Percentiles rank a stretch among this genome's conserved stretches.
Evolutionary conservation across 2,329 filamentous ascomycete species (phyloP).

Genomic region (Pseudophaeomoniella oleicola): DNA sequence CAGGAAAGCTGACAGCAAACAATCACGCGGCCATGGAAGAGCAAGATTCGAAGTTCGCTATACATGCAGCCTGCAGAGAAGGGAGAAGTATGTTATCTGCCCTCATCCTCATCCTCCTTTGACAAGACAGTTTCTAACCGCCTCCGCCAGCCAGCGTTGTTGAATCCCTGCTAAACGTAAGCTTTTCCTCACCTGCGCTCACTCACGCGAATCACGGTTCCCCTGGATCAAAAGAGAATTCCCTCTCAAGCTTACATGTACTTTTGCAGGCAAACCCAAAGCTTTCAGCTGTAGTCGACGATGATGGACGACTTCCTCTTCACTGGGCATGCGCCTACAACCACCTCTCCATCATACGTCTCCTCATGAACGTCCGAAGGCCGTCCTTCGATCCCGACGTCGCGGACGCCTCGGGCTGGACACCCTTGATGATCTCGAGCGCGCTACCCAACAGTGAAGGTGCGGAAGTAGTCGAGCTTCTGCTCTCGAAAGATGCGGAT

Average conservation of each 20-base stretch:
- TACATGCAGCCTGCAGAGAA: slow-evolving; percentile 77
- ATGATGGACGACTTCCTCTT: slow-evolving; percentile 76
- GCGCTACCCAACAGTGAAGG: slow-evolving; percentile 31
- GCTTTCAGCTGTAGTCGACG: slow-evolving; percentile 58
- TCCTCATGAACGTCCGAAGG: slow-evolving; percentile 31
- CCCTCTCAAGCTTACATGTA: slow-evolving; percentile 3
- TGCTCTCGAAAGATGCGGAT: slow-evolving; percentile 32
- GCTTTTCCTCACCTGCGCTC: slow-evolving; percentile 10
- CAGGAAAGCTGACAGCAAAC: neutral
- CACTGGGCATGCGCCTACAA: slow-evolving; percentile 92
- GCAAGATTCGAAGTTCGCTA: slow-evolving; percentile 51
- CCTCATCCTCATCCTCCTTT: slow-evolving; percentile 2
- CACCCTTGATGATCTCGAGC: slow-evolving; percentile 34
- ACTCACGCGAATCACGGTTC: slow-evolving; percentile 15
- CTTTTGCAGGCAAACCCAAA: slow-evolving; percentile 57
- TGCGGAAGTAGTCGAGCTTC: slow-evolving; percentile 27
- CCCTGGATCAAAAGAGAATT: slow-evolving; percentile 3
- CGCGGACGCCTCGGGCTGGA: slow-evolving; percentile 32
- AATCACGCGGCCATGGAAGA: slow-evolving; percentile 19
- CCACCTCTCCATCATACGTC: slow-evolving; percentile 55
- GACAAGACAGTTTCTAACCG: slow-evolving; percentile 12
- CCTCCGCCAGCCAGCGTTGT: slow-evolving; percentile 44
- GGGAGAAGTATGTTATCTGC: slow-evolving; percentile 51
- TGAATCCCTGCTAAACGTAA: slow-evolving; percentile 59
- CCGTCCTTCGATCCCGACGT: slow-evolving; percentile 11